Evolutionary conservation across 441 rosid genomes (phyloP).

Genomic region (Aquilaria agallochum): DNA sequence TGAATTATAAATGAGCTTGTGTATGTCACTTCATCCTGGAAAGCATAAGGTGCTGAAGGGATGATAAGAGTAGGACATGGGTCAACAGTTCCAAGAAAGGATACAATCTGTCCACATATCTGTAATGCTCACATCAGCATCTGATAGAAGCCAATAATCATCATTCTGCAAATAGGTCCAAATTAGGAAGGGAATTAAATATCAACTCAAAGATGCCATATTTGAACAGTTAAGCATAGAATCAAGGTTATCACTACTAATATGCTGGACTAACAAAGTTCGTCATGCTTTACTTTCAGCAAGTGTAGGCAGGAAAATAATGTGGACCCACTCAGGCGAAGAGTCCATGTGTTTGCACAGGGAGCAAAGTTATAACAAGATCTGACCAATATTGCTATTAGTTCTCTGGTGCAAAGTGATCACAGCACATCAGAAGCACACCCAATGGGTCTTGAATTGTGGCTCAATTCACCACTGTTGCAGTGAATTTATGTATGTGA

Average conservation of each 20-base stretch:
- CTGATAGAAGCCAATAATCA: slow-evolving; percentile 93
- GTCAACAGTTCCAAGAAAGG: slow-evolving; percentile 33
- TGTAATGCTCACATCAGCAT: slow-evolving; percentile 79
- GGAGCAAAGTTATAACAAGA: no score
- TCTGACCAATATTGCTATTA: no score
- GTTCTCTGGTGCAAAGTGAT: no score
- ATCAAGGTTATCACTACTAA: neutral
- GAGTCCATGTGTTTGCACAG: no score
- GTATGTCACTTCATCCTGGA: slow-evolving; percentile 5
- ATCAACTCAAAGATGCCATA: slow-evolving; percentile 9
- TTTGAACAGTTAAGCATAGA: neutral
- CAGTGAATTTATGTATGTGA: no score
- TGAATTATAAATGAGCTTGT: no score
- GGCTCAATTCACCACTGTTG: no score
- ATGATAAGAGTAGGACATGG: neutral
- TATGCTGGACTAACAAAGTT: no score
- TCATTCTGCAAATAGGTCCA: slow-evolving; percentile 56
- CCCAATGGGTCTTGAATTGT: no score
- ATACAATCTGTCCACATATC: slow-evolving; percentile 95
- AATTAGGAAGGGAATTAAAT: slow-evolving; percentile 4
- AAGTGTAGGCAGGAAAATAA: neutral
- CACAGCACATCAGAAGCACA: no score
- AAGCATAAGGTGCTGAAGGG: neutral
- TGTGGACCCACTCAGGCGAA: no score
- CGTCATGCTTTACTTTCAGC: neutral